Evolutionary conservation across 2,329 filamentous ascomycete genomes (phyloP).

Genomic region (Verticillium nubilum): DNA sequence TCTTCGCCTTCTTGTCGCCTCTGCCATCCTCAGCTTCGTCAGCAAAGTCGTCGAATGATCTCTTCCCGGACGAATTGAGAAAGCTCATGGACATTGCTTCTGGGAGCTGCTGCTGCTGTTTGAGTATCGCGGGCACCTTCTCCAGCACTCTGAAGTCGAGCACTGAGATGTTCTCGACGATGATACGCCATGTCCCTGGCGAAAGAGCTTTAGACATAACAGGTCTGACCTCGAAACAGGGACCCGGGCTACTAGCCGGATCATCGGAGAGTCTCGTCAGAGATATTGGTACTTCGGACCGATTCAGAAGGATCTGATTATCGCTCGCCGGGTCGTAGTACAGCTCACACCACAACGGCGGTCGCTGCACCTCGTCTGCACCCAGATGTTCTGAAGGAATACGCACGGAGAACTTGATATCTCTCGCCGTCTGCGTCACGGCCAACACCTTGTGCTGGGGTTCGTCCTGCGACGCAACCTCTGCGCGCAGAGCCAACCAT

Average conservation of each 20-base stretch:
- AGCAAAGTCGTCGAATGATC: conserved; percentile 39
- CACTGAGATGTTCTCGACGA: conserved; percentile 40
- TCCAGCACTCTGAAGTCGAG: conserved; percentile 55
- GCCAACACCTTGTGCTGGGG: conserved; percentile 53
- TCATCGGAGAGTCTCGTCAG: conserved; percentile 40
- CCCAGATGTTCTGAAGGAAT: conserved; percentile 44
- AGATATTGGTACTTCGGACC: conserved; percentile 47
- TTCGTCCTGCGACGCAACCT: conserved; percentile 42
- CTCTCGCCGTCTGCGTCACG: conserved; percentile 53
- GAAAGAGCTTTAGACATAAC: conserved; percentile 38
- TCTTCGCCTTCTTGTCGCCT: conserved; percentile 37
- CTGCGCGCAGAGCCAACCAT: conserved; percentile 51
- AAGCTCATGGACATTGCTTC: conserved; percentile 13
- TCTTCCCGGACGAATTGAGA: conserved; percentile 44
- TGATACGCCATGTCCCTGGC: conserved; percentile 54
- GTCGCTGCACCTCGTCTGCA: conserved; percentile 32
- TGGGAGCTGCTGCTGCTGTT: conserved; percentile 10
- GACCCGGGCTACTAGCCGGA: conserved; percentile 30
- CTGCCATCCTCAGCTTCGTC: conserved; percentile 34
- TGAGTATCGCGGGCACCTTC: conserved; percentile 41
- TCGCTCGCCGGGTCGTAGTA: conserved; percentile 57
- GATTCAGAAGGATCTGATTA: conserved; percentile 51
- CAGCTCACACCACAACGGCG: conserved; percentile 53
- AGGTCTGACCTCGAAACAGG: conserved; percentile 33
- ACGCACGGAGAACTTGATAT: conserved; percentile 55